These are phyloP conservation scores for Rhizopus microsporus DNA, from an alignment of 371 early-diverging fungal genomes.

Conservation along the genomic window DNA sequence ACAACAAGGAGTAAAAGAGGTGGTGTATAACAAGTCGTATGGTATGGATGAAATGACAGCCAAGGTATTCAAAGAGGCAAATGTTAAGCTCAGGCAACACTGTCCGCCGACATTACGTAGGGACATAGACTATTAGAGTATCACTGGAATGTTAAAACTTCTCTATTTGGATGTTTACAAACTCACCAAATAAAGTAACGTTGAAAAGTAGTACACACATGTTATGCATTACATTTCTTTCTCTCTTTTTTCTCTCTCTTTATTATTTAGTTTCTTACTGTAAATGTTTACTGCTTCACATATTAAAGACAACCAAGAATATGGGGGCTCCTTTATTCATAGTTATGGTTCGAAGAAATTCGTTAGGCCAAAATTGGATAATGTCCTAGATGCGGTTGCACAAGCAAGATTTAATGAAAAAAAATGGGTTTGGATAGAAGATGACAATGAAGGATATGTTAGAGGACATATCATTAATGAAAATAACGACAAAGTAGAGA, in stretches of 20 bases:
- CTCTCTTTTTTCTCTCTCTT: conserved; percentile 8
- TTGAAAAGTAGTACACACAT: conserved; percentile 3
- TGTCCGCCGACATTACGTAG: conserved; percentile 55
- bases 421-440: conserved; percentile 96
- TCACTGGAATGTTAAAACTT: conserved; percentile 15
- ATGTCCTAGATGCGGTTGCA: conserved; percentile 68
- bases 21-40: conserved; percentile 88
- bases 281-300: conserved; percentile 12
- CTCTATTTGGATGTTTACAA: conserved; percentile 22
- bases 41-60: conserved; percentile 89
- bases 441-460: conserved; percentile 87
- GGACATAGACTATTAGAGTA: conserved; percentile 19
- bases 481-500: conserved; percentile 62
- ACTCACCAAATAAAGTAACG: conserved; percentile 11
- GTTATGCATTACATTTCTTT: not conserved
- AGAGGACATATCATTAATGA: conserved; percentile 84
- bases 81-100: conserved; percentile 79
- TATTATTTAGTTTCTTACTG: conserved; percentile 1
- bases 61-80: conserved; percentile 79
- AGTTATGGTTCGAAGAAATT: conserved; percentile 52
- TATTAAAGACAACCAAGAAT: conserved; percentile 4
- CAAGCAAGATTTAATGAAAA: conserved; percentile 83
- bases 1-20: conserved; percentile 90
- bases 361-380: conserved; percentile 38
- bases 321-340: conserved; percentile 49